Conservation (phyloP, 257 asterid species). For the Solanum paucissectum region DNA sequence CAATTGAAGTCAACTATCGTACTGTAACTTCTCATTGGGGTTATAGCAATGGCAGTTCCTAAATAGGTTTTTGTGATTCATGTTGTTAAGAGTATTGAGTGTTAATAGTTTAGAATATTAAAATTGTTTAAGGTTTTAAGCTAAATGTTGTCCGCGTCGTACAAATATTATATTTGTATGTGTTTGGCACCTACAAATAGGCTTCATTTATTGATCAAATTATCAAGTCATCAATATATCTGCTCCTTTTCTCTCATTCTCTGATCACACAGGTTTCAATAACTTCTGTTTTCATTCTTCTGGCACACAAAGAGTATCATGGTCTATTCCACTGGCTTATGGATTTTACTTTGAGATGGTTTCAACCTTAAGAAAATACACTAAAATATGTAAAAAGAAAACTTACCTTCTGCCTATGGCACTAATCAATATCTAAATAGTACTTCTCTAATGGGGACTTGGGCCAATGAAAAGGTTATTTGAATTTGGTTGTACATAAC, state of each 20-base stretch:
- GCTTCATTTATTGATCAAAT: not conserved
- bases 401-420: not conserved
- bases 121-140: not conserved
- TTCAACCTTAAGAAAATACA: not conserved
- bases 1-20: not conserved
- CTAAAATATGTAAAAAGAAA: not conserved
- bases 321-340: not conserved
- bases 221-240: not conserved
- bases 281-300: not conserved
- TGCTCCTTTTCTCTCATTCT: not conserved
- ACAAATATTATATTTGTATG: not conserved
- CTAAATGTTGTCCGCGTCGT: not conserved
- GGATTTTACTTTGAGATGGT: not conserved
- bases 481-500: not conserved
- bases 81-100: not conserved
- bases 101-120: not conserved
- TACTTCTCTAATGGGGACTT: not conserved
- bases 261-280: not conserved
- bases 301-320: not conserved
- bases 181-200: not conserved
- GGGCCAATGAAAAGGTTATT: not conserved
- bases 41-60: not conserved
- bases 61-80: not conserved
- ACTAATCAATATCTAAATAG: not conserved
- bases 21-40: not conserved